Evolutionary conservation across 352 stramenopile genomes (phyloP), one percentile per base, ranked within the genome.

Genomic region (Globisporangium nodosum): DNA sequence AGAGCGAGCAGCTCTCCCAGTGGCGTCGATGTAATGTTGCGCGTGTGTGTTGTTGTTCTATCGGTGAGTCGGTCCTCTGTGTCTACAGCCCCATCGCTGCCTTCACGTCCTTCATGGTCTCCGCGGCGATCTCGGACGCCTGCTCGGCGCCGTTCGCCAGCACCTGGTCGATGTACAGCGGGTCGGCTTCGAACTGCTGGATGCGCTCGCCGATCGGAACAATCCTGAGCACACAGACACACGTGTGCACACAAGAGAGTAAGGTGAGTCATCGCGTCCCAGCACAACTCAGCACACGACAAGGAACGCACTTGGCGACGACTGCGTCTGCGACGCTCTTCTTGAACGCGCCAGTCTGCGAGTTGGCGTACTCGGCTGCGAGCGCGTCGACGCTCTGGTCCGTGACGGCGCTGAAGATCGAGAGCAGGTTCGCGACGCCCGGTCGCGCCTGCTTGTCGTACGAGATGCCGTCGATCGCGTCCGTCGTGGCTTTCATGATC

Each of bases 391-490:
- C 70, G 5, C 65, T 94, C 56, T 81, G 67, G 33, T 74, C 83
- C 3, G 88, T 90, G 49, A 90, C 78, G 42, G 72, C 82, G 56
- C 76, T 88, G 24, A 81, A 67, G 35, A 99, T 94, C 24, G 93
- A 97, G 1, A 99, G 76, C 47, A 99, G 68, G 70, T 99, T 99
- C 13, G 90, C 96, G 21, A 96, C 78, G 37, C 98, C 97, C 5
- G 96, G 96, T 54, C 97, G 85, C 48, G 91, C 81, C 3, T 84
- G 69, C 64, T 98, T 98, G 76, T 98, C 92, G 71, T 82, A 90
- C 47, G 69, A 79, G 48, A 92, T 91, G 35, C 80, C 81, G n/a
- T 63, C 64, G 12, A 86, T 65, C 4, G 74, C 69, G 58, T 96
- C 94, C 82, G 84, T 98, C 76, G 72, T 98, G 57, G 64, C 96